phyloP scores from a whole-genome alignment of 768 basidiomycete genomes.

The Bullera alba region DNA sequence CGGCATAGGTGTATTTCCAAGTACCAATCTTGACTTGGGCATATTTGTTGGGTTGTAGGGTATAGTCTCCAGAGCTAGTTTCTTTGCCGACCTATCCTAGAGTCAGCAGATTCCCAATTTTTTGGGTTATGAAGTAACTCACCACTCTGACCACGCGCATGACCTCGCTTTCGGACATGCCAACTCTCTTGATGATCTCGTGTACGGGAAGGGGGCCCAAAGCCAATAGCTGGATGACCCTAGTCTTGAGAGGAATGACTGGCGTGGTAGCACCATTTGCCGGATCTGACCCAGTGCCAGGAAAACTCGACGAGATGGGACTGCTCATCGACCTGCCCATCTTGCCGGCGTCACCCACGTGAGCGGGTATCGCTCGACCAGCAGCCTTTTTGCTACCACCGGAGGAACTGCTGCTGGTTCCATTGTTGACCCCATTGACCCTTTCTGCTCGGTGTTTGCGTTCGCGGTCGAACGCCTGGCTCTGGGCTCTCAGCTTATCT shows the following conservation, averaged over 20 bases:
- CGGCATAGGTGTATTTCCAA: slow-evolving; percentile 31
- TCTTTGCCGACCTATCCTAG: slow-evolving; percentile 21
- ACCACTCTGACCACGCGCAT: slow-evolving; percentile 37
- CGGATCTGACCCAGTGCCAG: too few relatives aligned
- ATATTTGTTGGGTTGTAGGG: slow-evolving; percentile 31
- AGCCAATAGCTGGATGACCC: slow-evolving; percentile 36
- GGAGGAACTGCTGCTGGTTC: background rate
- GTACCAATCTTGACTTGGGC: slow-evolving; percentile 33
- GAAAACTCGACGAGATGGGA: too few relatives aligned
- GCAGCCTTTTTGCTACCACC: background rate
- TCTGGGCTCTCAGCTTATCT: slow-evolving; percentile 13
- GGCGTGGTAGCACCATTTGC: too few relatives aligned
- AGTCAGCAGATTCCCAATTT: background rate
- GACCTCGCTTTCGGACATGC: slow-evolving; percentile 29
- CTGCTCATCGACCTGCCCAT: slow-evolving; percentile 23
- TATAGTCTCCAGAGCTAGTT: slow-evolving; percentile 12
- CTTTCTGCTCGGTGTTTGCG: slow-evolving; percentile 14
- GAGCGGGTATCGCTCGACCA: too few relatives aligned
- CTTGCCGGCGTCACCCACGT: background rate
- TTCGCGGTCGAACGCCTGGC: slow-evolving; percentile 16
- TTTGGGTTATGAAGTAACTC: slow-evolving; percentile 11
- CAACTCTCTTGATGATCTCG: slow-evolving; percentile 25
- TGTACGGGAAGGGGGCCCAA: slow-evolving; percentile 23
- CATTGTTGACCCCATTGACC: slow-evolving; percentile 6
- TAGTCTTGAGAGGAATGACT: slow-evolving; percentile 36